These are phyloP conservation scores for Xerocomus minutiporus DNA, from an alignment of 1,284 basidiomycete species.

Conservation along the genomic window DNA sequence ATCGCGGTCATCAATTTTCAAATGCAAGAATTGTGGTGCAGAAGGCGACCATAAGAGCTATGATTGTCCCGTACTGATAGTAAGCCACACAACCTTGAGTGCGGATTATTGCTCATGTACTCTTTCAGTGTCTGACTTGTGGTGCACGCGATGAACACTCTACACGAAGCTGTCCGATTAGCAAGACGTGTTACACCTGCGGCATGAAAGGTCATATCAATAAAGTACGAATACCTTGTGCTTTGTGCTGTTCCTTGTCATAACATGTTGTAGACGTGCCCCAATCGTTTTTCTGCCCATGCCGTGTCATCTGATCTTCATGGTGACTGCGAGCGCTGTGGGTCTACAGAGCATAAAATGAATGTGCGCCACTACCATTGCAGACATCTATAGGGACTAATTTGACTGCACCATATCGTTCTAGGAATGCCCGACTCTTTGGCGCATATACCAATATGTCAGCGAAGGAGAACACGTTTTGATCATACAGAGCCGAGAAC, in stretches of 20 bases:
- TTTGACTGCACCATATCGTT: background rate
- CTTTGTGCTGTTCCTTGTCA: background rate
- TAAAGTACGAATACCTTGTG: constrained; percentile 40
- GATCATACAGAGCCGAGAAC: constrained; percentile 47
- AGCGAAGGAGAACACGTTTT: constrained; percentile 49
- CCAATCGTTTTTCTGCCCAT: constrained; percentile 48
- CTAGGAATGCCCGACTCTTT: constrained; percentile 83
- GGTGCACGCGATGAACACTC: constrained; percentile 83
- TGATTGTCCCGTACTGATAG: constrained; percentile 64
- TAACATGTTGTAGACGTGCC: constrained; percentile 58
- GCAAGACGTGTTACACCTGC: constrained; percentile 81
- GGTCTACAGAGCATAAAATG: constrained; percentile 60
- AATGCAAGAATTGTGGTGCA: constrained; percentile 71
- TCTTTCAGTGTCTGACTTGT: constrained; percentile 75
- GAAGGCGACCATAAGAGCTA: constrained; percentile 62
- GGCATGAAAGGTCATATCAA: constrained; percentile 85
- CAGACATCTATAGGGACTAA: background rate
- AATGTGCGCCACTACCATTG: constrained; percentile 46
- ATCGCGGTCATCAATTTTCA: constrained; percentile 41
- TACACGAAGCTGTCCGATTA: constrained; percentile 79
- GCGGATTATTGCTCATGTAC: constrained; percentile 3
- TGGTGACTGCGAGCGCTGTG: constrained; percentile 74
- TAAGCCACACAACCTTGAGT: constrained; percentile 35
- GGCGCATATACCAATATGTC: constrained; percentile 83
- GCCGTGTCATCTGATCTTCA: constrained; percentile 31